Base-by-base conservation (phyloP, 192 early-diverging fungal genomes). In the Haplosporangium gracile region DNA sequence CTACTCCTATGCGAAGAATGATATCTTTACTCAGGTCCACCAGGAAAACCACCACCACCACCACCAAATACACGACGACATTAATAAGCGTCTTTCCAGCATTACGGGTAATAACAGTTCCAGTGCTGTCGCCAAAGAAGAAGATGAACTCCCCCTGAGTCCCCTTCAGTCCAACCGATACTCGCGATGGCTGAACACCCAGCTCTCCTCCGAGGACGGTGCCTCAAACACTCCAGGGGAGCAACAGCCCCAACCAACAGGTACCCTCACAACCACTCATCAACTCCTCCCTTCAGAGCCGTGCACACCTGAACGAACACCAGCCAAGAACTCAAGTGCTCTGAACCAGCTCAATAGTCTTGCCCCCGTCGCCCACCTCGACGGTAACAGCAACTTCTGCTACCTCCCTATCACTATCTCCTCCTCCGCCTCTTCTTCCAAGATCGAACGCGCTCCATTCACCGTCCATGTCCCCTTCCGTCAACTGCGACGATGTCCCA, bases 71-170 rank as follows among this genome's bases (percentile, higher is more conserved):
- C 73, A 75, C 3, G 47, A 75, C 18, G 32, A 53, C 24, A 36
- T 38, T 38, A 22, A 57, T 22, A 71, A 42, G 22, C 22, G 20
- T 15, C 70, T 40, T n/a, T 8, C 70, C 7, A 34, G 42, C 36
- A 22, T 39, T 39, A 36, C 38, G 32, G 68, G 26, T 10, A 65
- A 65, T 11, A 65, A 34, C 0, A 65, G 60, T 15, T 26, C 60
- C 60, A 65, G 60, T 11, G 10, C 13, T 3, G 29, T 65, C 20
- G 8, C 11, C 5, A 51, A 77, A 36, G 82, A 79, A 69, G 82
- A 84, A 32, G 77, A 85, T 20, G 82, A 85, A 8, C 32, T 76
- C 6, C 82, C 82, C 2, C 39, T 85, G 15, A 74, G 82, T 1
- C 26, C 75, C 4, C 24, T 79, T 4, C 82, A 83, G 10, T 38